These are phyloP conservation scores for Salvia hispanica DNA, from an alignment of 257 asterid genomes.

Conservation along the genomic window DNA sequence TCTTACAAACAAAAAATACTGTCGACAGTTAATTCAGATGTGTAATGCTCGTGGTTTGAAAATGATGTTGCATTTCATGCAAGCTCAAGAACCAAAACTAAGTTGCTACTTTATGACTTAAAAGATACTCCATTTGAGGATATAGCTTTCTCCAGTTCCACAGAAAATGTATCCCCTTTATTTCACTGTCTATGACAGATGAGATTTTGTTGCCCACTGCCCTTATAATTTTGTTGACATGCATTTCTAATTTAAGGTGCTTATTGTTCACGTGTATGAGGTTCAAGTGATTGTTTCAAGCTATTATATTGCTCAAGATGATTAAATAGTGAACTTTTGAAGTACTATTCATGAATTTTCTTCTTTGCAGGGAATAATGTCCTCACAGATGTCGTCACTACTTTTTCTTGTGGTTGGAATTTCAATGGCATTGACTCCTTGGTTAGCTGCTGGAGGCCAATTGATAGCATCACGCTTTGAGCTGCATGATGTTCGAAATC, in stretches of 20 bases:
- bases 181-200: conserved; percentile 6
- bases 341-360: conserved; percentile 1
- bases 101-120: conserved; percentile 24
- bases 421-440: conserved; percentile 98
- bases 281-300: conserved; percentile 23
- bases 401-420: conserved; percentile 96
- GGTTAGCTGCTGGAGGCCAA: conserved; percentile 99
- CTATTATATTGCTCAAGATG: conserved; percentile 8
- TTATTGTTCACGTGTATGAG: conserved; percentile 25
- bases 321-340: conserved; percentile 5
- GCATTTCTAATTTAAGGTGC: conserved; percentile 3
- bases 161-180: conserved; percentile 13
- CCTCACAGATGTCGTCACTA: conserved; percentile 84
- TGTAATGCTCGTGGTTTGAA: conserved; percentile 17
- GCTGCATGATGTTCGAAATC: conserved; percentile 94
- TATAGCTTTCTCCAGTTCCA: conserved; percentile 19
- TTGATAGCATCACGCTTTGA: conserved; percentile 96
- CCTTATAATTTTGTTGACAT: conserved; percentile 15
- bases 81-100: conserved; percentile 17
- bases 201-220: conserved; percentile 18
- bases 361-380: conserved; percentile 88
- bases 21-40: not conserved
- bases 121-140: conserved; percentile 1
- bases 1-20: not conserved
- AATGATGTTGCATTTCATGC: conserved; percentile 27